These are phyloP conservation scores for Rhizopus sp. DNA, from an alignment of 371 early-diverging fungal genomes.

Conservation along the genomic window DNA sequence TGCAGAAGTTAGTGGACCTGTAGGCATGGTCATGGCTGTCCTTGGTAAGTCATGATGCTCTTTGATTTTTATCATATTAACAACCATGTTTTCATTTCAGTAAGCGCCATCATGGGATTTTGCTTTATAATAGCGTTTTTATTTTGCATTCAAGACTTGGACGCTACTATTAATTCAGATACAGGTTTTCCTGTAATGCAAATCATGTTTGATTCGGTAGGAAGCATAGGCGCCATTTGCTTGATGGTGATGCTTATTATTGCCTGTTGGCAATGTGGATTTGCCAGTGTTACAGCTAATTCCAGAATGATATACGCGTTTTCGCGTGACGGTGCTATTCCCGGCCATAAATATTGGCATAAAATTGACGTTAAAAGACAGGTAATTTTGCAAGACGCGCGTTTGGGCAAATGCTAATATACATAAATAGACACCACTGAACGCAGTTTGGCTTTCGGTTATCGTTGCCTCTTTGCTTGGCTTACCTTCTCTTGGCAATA, in stretches of 20 bases:
- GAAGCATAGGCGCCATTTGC: slow-evolving; percentile 47
- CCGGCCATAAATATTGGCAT: slow-evolving; percentile 48
- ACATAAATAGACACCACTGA: slow-evolving; percentile 46
- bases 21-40: slow-evolving; percentile 29
- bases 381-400: slow-evolving; percentile 63
- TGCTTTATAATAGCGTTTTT: slow-evolving; percentile 42
- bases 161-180: slow-evolving; percentile 32
- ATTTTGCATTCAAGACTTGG: slow-evolving; percentile 48
- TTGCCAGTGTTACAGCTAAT: slow-evolving; percentile 60
- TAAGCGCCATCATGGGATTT: slow-evolving; percentile 40
- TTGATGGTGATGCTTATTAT: slow-evolving; percentile 56
- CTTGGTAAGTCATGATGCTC: slow-evolving; percentile 15
- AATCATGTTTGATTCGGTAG: slow-evolving; percentile 54
- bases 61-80: background rate
- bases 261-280: slow-evolving; percentile 62
- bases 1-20: slow-evolving; percentile 59
- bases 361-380: slow-evolving; percentile 32
- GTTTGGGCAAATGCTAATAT: slow-evolving; percentile 11
- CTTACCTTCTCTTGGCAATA: slow-evolving; percentile 41
- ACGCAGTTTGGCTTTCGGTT: slow-evolving; percentile 58
- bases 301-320: slow-evolving; percentile 77
- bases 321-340: slow-evolving; percentile 73
- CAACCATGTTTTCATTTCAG: slow-evolving; percentile 5
- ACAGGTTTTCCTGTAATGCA: slow-evolving; percentile 53
- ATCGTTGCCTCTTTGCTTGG: slow-evolving; percentile 48